Evolutionary conservation across 768 basidiomycete species (phyloP).

Genomic region (Holtermanniella nyarrowii): DNA sequence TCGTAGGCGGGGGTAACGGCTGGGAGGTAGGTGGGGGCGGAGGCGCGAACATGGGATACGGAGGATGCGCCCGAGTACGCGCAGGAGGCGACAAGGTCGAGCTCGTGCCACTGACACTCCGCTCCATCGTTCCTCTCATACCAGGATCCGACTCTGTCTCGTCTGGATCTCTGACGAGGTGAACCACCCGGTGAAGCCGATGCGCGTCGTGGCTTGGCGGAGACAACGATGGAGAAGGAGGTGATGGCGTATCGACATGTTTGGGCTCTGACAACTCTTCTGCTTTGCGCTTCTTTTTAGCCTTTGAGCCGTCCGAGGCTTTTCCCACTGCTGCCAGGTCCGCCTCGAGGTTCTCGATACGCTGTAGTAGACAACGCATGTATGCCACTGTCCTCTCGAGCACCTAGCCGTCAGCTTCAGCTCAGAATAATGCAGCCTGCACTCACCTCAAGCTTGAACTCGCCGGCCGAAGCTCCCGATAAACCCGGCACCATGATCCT

Average conservation of each 20-base stretch:
- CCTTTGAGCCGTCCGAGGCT: not conserved
- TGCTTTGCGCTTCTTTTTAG: not conserved
- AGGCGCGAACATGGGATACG: constrained; percentile 5
- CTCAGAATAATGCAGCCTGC: not conserved
- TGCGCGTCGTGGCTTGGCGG: not conserved
- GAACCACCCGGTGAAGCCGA: not conserved
- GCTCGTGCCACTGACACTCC: not conserved
- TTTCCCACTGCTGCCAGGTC: not conserved
- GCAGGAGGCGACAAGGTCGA: not conserved
- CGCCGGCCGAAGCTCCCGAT: constrained; percentile 56
- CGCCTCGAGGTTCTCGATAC: constrained; percentile 47
- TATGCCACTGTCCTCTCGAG: constrained; percentile 70
- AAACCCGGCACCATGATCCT: constrained; percentile 61
- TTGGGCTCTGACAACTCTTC: not conserved
- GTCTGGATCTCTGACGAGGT: constrained; percentile 8
- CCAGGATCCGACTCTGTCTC: constrained; percentile 24
- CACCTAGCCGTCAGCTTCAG: constrained; percentile 17
- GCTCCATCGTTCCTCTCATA: constrained; percentile 15
- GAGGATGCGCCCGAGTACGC: not conserved
- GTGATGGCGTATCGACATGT: not conserved
- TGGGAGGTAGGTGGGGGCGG: constrained; percentile 6
- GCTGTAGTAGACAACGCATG: constrained; percentile 58
- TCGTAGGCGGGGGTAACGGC: constrained; percentile 18
- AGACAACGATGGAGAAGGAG: constrained; percentile 8
- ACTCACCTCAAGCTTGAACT: constrained; percentile 80